These are phyloP conservation scores for Podila horticola DNA, from an alignment of 192 early-diverging fungal species.

Conservation along the genomic window DNA sequence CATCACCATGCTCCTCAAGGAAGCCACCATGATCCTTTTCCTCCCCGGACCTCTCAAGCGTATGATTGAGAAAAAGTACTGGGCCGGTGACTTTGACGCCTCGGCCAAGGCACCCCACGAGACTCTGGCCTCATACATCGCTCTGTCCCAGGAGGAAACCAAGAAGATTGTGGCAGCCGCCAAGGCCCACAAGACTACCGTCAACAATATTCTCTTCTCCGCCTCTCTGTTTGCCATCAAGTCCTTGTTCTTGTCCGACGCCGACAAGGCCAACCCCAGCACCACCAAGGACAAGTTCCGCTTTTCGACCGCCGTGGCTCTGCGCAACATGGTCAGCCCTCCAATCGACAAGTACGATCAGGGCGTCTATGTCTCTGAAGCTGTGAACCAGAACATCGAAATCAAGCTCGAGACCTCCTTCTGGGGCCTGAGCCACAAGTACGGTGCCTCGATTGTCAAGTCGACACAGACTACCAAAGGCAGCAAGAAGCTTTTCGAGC, in stretches of 20 bases:
- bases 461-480: conserved; percentile 1
- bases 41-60: conserved; percentile 22
- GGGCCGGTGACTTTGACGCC: conserved; percentile 33
- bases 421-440: conserved; percentile 21
- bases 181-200: conserved; percentile 21
- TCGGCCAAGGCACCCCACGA: conserved; percentile 8
- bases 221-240: conserved; percentile 30
- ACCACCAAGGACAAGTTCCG: conserved; percentile 21
- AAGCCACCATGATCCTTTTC: conserved; percentile 11
- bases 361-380: conserved; percentile 18
- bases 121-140: neutral
- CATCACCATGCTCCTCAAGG: conserved; percentile 10
- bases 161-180: conserved; percentile 15
- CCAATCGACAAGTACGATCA: conserved; percentile 10
- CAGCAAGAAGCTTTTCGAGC: neutral
- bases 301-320: conserved; percentile 8
- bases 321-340: conserved; percentile 16
- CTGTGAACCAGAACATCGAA: conserved; percentile 16
- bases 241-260: conserved; percentile 21
- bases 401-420: conserved; percentile 14
- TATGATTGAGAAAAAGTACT: conserved; percentile 22
- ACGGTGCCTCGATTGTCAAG: conserved; percentile 12
- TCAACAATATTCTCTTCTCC: conserved; percentile 11
- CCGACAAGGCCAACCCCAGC: neutral
- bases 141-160: conserved; percentile 19